Evolutionary conservation across 805 yeast genomes (phyloP), one percentile per base, ranked within the genome.

Genomic region (Wickerhamiella qilinensis): DNA sequence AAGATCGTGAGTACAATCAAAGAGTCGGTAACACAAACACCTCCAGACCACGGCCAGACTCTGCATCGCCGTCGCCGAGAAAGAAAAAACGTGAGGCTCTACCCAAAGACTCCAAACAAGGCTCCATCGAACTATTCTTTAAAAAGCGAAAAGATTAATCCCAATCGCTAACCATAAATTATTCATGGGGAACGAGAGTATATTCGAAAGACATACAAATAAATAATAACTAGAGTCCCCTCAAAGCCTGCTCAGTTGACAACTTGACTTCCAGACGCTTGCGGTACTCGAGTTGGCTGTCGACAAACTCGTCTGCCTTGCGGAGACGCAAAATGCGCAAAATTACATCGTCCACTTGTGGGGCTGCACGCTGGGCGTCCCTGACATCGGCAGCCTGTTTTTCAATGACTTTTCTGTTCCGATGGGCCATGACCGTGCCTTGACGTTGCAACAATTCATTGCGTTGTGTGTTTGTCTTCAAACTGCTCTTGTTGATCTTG

Each of bases 381-480:
- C 60, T 57, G 11, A 68, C 60, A 17, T 69, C 67, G 14, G 61
- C 55, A 40, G 66, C 67, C 8, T 71, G 65, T 33, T 59, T 58
- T 6, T 64, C 66, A 45, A 76, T 68, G 8, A 70, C 66, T 36
- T 60, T 65, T 12, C 73, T 66, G 18, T 85, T 74, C 8, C 84
- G 77, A 48, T 76, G 79, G 0, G 84, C 88, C 62, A 68, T 60
- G 20, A 80, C 73, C 0, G 93, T 80, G 44, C 72, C 71, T 37
- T 66, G 65, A 36, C 93, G 60, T 14, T 74, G 76, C 34, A 79
- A 52, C 67, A 33, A 67, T 64, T 60, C 63, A 6, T 52, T 51
- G 12, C 55, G 48, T 8, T 51, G 53, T 36, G 68, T 63, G 39
- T 63, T 65, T 43, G 70, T 68, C 38, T 65, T 63, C 43, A 64